A percentile compares a stretch with the other conserved stretches of the same genome.
Evolutionary conservation across 148 eudicot species (phyloP).

Genomic region (Polygonum maritimum): DNA sequence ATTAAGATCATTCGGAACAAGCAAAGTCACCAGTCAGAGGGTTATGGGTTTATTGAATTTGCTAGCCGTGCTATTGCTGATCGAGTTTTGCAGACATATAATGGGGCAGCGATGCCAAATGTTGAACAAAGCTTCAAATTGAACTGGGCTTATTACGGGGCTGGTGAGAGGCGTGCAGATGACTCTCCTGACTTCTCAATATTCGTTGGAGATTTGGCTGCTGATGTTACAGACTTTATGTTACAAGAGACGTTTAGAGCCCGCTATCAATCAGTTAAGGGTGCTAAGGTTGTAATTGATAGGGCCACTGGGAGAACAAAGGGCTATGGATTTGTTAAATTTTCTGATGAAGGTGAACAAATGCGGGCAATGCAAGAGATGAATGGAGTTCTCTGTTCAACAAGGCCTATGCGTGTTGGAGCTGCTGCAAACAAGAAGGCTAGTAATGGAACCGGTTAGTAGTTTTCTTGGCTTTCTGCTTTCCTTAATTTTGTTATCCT

Average conservation of each 20-base stretch:
- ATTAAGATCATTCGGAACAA: slow-evolving; percentile 83
- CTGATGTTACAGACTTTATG: slow-evolving; percentile 79
- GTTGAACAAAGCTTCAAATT: slow-evolving; percentile 67
- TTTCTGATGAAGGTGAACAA: slow-evolving; percentile 83
- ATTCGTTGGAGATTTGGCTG: slow-evolving; percentile 91
- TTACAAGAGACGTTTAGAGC: slow-evolving; percentile 78
- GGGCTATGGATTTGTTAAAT: slow-evolving; percentile 92
- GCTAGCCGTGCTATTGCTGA: slow-evolving; percentile 69
- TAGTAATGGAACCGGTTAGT: slow-evolving; percentile 37
- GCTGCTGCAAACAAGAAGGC: slow-evolving; percentile 79
- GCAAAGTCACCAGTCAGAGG: slow-evolving; percentile 65
- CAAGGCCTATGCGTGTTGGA: slow-evolving; percentile 90
- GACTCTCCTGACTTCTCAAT: slow-evolving; percentile 62
- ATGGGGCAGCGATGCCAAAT: slow-evolving; percentile 67
- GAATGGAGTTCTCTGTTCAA: slow-evolving; percentile 79
- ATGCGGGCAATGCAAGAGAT: slow-evolving; percentile 86
- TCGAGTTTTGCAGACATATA: slow-evolving; percentile 53
- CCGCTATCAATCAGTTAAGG: slow-evolving; percentile 67
- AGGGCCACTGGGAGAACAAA: slow-evolving; percentile 65
- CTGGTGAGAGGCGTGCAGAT: slow-evolving; percentile 73
- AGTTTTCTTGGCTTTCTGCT: background rate
- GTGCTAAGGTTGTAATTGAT: slow-evolving; percentile 94
- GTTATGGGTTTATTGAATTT: slow-evolving; percentile 90
- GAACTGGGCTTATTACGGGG: slow-evolving; percentile 91
- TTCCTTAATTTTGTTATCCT: background rate